These are phyloP conservation scores for Colletotrichum sp. DNA, from an alignment of 2,329 filamentous ascomycete species.

Conservation along the genomic window DNA sequence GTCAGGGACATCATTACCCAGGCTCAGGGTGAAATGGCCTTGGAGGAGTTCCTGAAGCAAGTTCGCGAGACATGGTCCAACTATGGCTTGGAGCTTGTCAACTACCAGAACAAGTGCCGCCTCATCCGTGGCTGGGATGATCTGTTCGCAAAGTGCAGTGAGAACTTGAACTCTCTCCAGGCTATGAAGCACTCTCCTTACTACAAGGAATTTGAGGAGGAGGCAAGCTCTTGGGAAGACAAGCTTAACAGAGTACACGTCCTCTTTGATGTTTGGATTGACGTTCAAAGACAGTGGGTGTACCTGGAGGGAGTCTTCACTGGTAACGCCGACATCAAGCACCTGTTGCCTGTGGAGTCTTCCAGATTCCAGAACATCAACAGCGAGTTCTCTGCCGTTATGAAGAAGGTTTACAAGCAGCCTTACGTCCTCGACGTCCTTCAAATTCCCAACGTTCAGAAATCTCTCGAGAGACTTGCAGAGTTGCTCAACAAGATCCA, in stretches of 20 bases:
- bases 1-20: constrained; percentile 94
- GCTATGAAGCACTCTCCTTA: constrained; percentile 99
- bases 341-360: constrained; percentile 93
- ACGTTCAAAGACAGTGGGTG: constrained; percentile 99
- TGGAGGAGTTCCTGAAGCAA: constrained; percentile 96
- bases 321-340: constrained; percentile 98
- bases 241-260: constrained; percentile 97
- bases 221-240: constrained; percentile 96
- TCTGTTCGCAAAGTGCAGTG: constrained; percentile 96
- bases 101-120: constrained; percentile 97
- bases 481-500: constrained; percentile 99
- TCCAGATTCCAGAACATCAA: constrained; percentile 99
- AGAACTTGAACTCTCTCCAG: constrained; percentile 96
- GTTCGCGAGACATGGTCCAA: constrained; percentile 97
- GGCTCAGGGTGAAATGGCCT: constrained; percentile 95
- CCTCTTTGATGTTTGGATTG: constrained; percentile 99
- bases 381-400: constrained; percentile 96
- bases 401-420: constrained; percentile 99
- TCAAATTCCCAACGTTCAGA: constrained; percentile 93
- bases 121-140: constrained; percentile 98
- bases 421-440: constrained; percentile 96
- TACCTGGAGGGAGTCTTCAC: constrained; percentile 99
- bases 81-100: constrained; percentile 91
- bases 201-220: constrained; percentile 99
- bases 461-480: constrained; percentile 93